Conservation (phyloP, 2,329 filamentous ascomycete species). For the Mariannaea sp. region DNA sequence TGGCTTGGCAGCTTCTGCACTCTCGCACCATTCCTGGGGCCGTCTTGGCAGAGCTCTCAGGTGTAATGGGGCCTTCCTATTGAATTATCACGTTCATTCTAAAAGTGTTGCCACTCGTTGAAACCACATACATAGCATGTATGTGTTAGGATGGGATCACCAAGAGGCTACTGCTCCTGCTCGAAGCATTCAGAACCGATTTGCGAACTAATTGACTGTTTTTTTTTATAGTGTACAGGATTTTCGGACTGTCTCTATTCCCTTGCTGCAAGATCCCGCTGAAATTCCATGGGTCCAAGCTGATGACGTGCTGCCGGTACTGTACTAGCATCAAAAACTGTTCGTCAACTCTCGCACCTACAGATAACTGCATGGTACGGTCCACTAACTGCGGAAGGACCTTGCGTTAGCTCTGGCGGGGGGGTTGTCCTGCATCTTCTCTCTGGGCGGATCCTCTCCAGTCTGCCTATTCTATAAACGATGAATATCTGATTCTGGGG, state of each 20-base stretch:
- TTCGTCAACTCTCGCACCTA: conserved; percentile 63
- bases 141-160: conserved; percentile 75
- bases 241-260: conserved; percentile 69
- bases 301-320: conserved; percentile 49
- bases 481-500: conserved; percentile 66
- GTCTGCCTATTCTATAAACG: too few species aligned
- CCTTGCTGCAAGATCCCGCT: conserved; percentile 74
- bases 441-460: conserved; percentile 65
- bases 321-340: conserved; percentile 59
- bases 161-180: conserved; percentile 68
- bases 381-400: conserved; percentile 70
- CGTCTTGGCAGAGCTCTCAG: conserved; percentile 61
- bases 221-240: conserved; percentile 69
- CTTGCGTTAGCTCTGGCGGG: conserved; percentile 65
- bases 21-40: conserved; percentile 71
- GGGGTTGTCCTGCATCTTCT: conserved; percentile 67
- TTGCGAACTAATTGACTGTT: conserved; percentile 66
- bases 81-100: conserved; percentile 68
- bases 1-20: too few species aligned
- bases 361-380: conserved; percentile 70
- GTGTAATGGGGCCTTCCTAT: conserved; percentile 75
- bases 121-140: conserved; percentile 71
- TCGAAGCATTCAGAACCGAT: conserved; percentile 71
- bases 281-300: conserved; percentile 35
- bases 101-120: conserved; percentile 62